A percentile compares a stretch with the other conserved stretches of the same genome.
Evolutionary conservation across 2,329 filamentous ascomycete genomes (phyloP).

Genomic region (Esteya vermicola): DNA sequence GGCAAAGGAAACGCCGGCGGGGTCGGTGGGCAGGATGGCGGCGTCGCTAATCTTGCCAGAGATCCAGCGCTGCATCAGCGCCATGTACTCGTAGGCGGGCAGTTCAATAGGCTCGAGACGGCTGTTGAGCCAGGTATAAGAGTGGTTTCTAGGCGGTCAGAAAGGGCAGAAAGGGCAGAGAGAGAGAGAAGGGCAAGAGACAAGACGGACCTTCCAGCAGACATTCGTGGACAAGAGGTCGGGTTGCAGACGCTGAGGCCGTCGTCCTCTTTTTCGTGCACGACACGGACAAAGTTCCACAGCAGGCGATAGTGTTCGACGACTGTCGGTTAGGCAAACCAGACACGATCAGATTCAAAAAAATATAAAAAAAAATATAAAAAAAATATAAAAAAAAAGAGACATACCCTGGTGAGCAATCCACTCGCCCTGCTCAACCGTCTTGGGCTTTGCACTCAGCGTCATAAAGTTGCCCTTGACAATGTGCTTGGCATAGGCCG

Average conservation of each 20-base stretch:
- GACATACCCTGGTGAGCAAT: constrained; percentile 78
- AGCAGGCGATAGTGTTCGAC: constrained; percentile 86
- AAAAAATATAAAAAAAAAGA: background rate
- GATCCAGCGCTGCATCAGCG: constrained; percentile 93
- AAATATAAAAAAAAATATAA: background rate
- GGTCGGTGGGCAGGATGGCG: constrained; percentile 79
- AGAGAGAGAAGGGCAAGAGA: background rate
- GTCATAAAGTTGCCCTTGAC: constrained; percentile 98
- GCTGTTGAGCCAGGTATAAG: constrained; percentile 91
- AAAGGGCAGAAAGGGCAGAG: no score
- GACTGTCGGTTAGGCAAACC: constrained; percentile 34
- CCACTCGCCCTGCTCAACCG: constrained; percentile 91
- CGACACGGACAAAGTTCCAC: constrained; percentile 76
- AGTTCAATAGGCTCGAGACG: constrained; percentile 81
- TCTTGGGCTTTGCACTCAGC: constrained; percentile 79
- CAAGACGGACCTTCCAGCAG: constrained; percentile 71
- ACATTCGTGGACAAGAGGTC: constrained; percentile 78
- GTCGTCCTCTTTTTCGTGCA: constrained; percentile 73
- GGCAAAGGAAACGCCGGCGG: constrained; percentile 52
- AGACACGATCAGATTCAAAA: background rate
- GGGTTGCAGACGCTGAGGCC: constrained; percentile 72
- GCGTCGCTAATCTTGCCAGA: constrained; percentile 87
- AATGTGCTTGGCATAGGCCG: constrained; percentile 66
- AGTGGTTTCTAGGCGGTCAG: constrained; percentile 51
- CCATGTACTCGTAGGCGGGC: constrained; percentile 85